Conservation (phyloP, 176 grass and related monocot species). For the Rhynchospora pubera region DNA sequence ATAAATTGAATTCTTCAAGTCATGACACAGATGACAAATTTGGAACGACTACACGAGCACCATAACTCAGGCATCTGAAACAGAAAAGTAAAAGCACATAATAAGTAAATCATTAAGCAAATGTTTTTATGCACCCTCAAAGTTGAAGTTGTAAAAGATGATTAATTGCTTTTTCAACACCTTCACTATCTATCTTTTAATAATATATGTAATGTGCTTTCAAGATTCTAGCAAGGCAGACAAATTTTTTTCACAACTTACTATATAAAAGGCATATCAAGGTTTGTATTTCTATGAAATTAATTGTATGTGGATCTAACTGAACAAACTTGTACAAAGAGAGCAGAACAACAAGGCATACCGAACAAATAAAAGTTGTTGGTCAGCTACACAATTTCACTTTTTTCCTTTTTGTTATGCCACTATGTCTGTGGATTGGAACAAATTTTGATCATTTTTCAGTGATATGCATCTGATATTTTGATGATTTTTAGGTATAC, state of each 20-base stretch:
- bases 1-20: neutral
- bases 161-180: neutral
- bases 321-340: neutral
- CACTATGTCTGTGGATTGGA: neutral
- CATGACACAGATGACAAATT: neutral
- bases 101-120: neutral
- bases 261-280: neutral
- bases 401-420: neutral
- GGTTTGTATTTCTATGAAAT: neutral
- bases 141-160: neutral
- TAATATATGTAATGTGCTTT: neutral
- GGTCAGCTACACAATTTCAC: neutral
- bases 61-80: neutral
- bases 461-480: neutral
- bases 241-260: neutral
- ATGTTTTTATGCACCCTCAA: neutral
- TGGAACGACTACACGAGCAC: neutral
- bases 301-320: neutral
- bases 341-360: neutral
- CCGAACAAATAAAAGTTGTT: neutral
- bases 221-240: neutral
- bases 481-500: neutral
- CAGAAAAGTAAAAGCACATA: neutral
- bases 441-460: neutral
- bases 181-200: neutral